These are phyloP conservation scores for Nitzschia sp. DNA, from an alignment of 108 stramenopile species.

Conservation along the genomic window DNA sequence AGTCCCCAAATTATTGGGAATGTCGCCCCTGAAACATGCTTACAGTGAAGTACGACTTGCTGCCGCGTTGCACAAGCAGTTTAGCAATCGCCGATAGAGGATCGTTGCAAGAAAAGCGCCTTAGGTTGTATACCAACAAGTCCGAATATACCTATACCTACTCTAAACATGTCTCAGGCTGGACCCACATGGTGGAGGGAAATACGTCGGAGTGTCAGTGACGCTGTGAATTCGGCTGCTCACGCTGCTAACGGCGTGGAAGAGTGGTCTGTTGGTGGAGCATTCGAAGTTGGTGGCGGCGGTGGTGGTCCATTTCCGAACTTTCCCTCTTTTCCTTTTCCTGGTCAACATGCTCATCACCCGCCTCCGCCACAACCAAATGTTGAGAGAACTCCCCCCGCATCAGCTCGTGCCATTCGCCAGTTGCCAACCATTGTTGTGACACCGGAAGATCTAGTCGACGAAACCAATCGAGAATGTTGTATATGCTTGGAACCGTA, in stretches of 20 bases:
- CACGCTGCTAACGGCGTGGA: not conserved
- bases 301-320: too few relatives aligned
- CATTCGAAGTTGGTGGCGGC: too few relatives aligned
- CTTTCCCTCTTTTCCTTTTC: conserved; percentile 1
- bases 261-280: not conserved
- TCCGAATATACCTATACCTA: too few relatives aligned
- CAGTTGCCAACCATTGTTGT: conserved; percentile 45
- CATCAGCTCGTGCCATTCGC: conserved; percentile 29
- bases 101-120: too few relatives aligned
- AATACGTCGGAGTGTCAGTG: not conserved
- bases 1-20: too few relatives aligned
- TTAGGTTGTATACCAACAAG: too few relatives aligned
- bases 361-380: not conserved
- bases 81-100: too few relatives aligned
- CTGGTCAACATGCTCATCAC: not conserved
- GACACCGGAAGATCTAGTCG: conserved; percentile 59
- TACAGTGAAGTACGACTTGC: too few relatives aligned
- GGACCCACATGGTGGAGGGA: not conserved
- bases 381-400: conserved; percentile 19
- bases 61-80: too few relatives aligned
- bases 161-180: too few relatives aligned
- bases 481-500: conserved; percentile 75
- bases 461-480: conserved; percentile 70
- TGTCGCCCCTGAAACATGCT: too few relatives aligned
- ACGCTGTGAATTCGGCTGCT: not conserved